Evolutionary conservation across 768 basidiomycete genomes (phyloP).

Genomic region (Collybia sordida): DNA sequence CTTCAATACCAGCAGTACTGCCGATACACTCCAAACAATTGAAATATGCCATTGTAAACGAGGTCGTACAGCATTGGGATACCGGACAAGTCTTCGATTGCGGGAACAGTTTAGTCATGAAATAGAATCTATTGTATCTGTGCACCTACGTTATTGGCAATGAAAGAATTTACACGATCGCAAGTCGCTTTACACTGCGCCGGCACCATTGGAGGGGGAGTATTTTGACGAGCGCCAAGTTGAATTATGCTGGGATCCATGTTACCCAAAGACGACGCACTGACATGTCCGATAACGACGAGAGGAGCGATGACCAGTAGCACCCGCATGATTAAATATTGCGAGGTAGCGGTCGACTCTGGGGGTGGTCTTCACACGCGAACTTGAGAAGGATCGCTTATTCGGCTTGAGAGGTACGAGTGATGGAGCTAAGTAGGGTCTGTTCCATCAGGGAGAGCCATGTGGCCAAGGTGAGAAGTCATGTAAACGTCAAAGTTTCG

Average conservation of each 20-base stretch:
- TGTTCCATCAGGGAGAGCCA: too few species aligned
- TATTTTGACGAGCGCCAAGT: slow-evolving; percentile 19
- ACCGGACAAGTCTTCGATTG: slow-evolving; percentile 23
- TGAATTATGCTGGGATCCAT: background rate
- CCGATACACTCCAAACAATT: slow-evolving; percentile 13
- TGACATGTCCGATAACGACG: background rate
- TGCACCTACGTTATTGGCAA: slow-evolving; percentile 8
- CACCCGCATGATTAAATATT: background rate
- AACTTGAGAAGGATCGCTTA: background rate
- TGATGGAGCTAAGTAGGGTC: too few species aligned
- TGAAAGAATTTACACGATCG: slow-evolving; percentile 21
- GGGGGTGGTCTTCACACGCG: slow-evolving; percentile 6
- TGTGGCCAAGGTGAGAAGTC: too few species aligned
- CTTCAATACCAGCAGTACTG: slow-evolving; percentile 18
- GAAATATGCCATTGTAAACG: slow-evolving; percentile 27
- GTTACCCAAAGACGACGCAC: background rate
- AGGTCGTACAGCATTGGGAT: slow-evolving; percentile 37
- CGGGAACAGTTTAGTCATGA: background rate
- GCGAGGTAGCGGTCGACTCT: slow-evolving; percentile 1
- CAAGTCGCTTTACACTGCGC: slow-evolving; percentile 31
- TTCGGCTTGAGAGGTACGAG: background rate
- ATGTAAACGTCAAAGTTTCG: too few species aligned
- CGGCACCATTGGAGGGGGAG: slow-evolving; percentile 23
- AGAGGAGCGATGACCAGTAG: background rate
- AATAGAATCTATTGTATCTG: background rate